Base-by-base conservation (phyloP, 2,329 filamentous ascomycete genomes). In the Aspergillus ochraceoroseus region DNA sequence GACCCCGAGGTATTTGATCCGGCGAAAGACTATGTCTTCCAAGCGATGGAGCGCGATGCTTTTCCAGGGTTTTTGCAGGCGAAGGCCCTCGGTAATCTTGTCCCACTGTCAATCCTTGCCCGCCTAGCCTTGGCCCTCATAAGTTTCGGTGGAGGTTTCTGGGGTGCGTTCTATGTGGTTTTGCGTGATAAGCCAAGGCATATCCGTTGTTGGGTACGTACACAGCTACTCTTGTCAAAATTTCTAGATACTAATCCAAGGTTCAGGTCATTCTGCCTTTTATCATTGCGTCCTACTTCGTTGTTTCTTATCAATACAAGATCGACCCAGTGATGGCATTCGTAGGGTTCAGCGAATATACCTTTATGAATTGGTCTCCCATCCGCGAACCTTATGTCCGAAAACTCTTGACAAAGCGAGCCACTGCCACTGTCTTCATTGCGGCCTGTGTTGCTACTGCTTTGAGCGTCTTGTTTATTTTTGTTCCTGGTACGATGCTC, bases 41-140 rank as follows among this genome's bases (percentile, higher is more conserved):
- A 98, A 68, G 94, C 94, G 22, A 98, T 98, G 92, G 94, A 98
- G 69, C 80, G 94, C 41, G 92, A 98, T 69, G 92, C 94, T n/a
- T 98, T 95, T 62, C 92, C 94, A 0, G 90, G 90, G 1, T 98
- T 98, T 67, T 74, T 98, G 44, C 79, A 90, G 59, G 87, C 87
- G 69, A 96, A 96, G 70, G 92, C 92, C 2, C 74, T 98, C 15
- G 94, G 94, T 45, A 98, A 98, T 59, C 76, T 98, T 9, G 90
- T 98, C 18, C 92, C 90, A 2, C 80, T 90, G 11, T 94, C 87
- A 32, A 82, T 94, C 52, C 80, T 96, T 59, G 75, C 94, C 53
- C 79, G 92, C 38, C 72, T 96, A 36, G 87, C 94, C 31, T 63
- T 95, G 52, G 92, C 90, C 23, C 75, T 98, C 37, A 72, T 92